These are phyloP conservation scores for Afroboletus lepidellus DNA, from an alignment of 1,284 basidiomycete species.

Conservation along the genomic window DNA sequence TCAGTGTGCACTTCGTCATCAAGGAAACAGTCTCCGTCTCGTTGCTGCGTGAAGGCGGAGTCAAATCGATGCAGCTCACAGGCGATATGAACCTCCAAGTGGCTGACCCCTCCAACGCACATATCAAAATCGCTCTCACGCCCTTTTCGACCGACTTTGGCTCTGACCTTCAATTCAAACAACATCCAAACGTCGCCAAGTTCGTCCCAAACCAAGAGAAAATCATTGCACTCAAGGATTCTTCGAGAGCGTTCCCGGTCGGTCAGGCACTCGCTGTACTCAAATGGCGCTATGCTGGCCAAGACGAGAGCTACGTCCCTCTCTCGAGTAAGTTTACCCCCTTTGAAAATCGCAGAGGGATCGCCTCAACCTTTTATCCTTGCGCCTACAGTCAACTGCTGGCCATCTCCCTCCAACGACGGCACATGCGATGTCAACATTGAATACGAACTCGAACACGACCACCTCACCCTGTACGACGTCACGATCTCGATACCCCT, in stretches of 20 bases:
- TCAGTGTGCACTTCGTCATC: slow-evolving; percentile 84
- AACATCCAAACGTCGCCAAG: slow-evolving; percentile 94
- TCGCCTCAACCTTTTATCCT: neutral
- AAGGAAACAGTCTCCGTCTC: slow-evolving; percentile 83
- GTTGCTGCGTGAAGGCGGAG: slow-evolving; percentile 86
- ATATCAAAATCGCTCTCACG: slow-evolving; percentile 71
- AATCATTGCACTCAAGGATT: slow-evolving; percentile 83
- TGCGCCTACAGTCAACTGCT: slow-evolving; percentile 76
- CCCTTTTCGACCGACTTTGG: slow-evolving; percentile 65
- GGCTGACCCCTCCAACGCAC: slow-evolving; percentile 74
- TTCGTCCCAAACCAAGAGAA: slow-evolving; percentile 67
- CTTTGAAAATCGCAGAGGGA: neutral
- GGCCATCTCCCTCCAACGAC: slow-evolving; percentile 90
- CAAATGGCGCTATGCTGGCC: slow-evolving; percentile 90
- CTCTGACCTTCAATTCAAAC: slow-evolving; percentile 86
- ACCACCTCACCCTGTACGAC: slow-evolving; percentile 77
- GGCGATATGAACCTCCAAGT: slow-evolving; percentile 94
- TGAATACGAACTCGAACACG: slow-evolving; percentile 94
- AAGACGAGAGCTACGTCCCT: slow-evolving; percentile 90
- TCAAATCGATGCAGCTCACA: slow-evolving; percentile 87
- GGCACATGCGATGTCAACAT: slow-evolving; percentile 92
- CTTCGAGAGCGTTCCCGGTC: slow-evolving; percentile 82
- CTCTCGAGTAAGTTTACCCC: slow-evolving; percentile 70
- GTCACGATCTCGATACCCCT: slow-evolving; percentile 90
- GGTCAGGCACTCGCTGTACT: slow-evolving; percentile 85